Base-by-base conservation (phyloP, 106 monocot species). In the Dactylorhiza incarnata region DNA sequence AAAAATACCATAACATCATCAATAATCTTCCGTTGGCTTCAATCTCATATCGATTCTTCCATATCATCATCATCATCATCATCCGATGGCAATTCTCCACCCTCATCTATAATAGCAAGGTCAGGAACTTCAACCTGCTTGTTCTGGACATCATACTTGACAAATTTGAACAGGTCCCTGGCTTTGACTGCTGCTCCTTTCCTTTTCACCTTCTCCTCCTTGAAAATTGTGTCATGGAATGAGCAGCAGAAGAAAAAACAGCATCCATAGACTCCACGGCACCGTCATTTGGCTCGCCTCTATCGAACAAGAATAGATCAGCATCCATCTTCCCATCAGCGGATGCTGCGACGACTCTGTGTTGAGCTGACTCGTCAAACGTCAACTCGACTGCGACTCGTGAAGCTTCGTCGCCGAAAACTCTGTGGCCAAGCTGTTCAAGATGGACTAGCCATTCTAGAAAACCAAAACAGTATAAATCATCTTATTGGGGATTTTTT, bases 281-380 rank as follows among this genome's bases (percentile, higher is more conserved):
- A 62, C 79, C 69, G 76, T 76, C 79, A 6, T 76, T 59, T 11
- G 53, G n/a, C 15, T 80, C 81, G 52, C 84, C 74, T 24, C 78
- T 87, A 73, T 94, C 88, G 17, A 91, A 73, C 59, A 85, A 85
- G 80, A 94, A 94, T 17, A 87, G 52, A 10, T 88, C 83, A 14
- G 72, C 87, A 67, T 81, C 84, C 50, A 72, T 76, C 46, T 74
- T 54, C n/a, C 45, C 61, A 14, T 68, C 47, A 20, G 61, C 43
- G 58, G 53, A 55, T n/a, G 58, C 72, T n/a, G 74, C 59, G 17
- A 37, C 73, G 17, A 77, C 77, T 16, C 37, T 66, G 25, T 11
- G 62, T 58, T 37, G 44, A 71, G 74, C 86, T 9, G 81, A 55
- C 71, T 85, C 85, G 23, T 86, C 83, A 74, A 75, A 73, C 26